Percentiles rank a stretch among this genome's conserved stretches.
Evolutionary conservation across 2,329 filamentous ascomycete species (phyloP).

Genomic region (Alternaria postmessia): DNA sequence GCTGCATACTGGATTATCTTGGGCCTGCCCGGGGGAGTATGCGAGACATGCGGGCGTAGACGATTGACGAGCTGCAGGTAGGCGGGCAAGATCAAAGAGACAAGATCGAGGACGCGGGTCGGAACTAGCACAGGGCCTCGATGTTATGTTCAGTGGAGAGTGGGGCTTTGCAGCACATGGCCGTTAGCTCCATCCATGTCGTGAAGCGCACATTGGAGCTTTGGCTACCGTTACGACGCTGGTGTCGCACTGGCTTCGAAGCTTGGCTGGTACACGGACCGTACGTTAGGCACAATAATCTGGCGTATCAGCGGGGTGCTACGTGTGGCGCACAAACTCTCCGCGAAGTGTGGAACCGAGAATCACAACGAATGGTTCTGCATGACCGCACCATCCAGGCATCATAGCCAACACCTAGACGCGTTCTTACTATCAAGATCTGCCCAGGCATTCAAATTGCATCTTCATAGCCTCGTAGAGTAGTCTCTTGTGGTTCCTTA

Average conservation of each 20-base stretch:
- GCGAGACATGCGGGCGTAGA: slow-evolving; percentile 11
- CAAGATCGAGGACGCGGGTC: neutral
- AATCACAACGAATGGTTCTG: neutral
- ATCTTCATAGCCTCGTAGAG: neutral
- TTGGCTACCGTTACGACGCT: slow-evolving; percentile 3
- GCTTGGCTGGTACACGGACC: slow-evolving; percentile 3
- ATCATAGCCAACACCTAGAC: neutral
- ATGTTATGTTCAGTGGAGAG: slow-evolving; percentile 10
- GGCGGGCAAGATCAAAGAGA: neutral
- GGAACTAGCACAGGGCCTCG: neutral
- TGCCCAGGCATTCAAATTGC: neutral
- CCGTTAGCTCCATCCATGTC: slow-evolving; percentile 6
- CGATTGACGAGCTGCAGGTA: neutral
- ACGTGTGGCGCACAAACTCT: slow-evolving; percentile 2
- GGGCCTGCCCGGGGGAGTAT: slow-evolving; percentile 7
- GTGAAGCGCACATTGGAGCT: slow-evolving; percentile 4
- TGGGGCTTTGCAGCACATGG: slow-evolving; percentile 3
- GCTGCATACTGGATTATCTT: slow-evolving; percentile 33
- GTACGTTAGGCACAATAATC: slow-evolving; percentile 4
- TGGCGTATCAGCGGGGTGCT: slow-evolving; percentile 9
- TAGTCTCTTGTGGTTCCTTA: neutral
- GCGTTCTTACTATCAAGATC: neutral
- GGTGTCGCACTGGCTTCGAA: slow-evolving; percentile 9
- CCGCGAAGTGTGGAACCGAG: neutral
- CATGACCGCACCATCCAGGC: neutral